Percentiles rank a stretch among this genome's conserved stretches.
phyloP scores from a whole-genome alignment of 177 flowering plant genomes.

The Telopea speciosissima region DNA sequence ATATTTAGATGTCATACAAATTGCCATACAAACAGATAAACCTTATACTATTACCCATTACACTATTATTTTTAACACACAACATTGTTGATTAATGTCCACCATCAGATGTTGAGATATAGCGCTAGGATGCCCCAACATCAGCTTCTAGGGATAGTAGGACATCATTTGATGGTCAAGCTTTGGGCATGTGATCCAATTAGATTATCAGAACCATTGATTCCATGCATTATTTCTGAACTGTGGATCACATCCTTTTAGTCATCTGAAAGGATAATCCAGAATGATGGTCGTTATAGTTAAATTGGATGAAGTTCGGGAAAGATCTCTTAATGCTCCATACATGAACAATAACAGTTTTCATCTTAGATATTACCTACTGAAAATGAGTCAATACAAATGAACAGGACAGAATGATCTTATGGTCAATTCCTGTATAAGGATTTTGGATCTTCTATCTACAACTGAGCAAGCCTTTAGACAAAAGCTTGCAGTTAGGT shows the following conservation, averaged over 20 bases:
- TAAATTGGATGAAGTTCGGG: neutral
- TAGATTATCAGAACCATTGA: neutral
- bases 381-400: conserved; percentile 9
- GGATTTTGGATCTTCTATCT: conserved; percentile 66
- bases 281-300: neutral
- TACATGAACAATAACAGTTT: neutral
- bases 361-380: neutral
- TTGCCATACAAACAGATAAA: too few relatives aligned
- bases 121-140: too few relatives aligned
- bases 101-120: too few relatives aligned
- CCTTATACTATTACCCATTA: too few relatives aligned
- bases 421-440: conserved; percentile 56
- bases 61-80: too few relatives aligned
- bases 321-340: neutral
- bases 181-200: neutral
- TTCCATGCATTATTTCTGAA: neutral
- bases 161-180: neutral
- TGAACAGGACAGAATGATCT: conserved; percentile 62
- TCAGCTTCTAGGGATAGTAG: neutral
- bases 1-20: too few relatives aligned
- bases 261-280: neutral
- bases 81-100: too few relatives aligned
- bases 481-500: conserved; percentile 74
- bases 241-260: neutral
- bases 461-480: conserved; percentile 56